Percentiles rank a stretch among this genome's conserved stretches.
These are phyloP conservation scores for Hyphopichia burtonii DNA, from an alignment of 1,139 yeast genomes.

Conservation along the genomic window DNA sequence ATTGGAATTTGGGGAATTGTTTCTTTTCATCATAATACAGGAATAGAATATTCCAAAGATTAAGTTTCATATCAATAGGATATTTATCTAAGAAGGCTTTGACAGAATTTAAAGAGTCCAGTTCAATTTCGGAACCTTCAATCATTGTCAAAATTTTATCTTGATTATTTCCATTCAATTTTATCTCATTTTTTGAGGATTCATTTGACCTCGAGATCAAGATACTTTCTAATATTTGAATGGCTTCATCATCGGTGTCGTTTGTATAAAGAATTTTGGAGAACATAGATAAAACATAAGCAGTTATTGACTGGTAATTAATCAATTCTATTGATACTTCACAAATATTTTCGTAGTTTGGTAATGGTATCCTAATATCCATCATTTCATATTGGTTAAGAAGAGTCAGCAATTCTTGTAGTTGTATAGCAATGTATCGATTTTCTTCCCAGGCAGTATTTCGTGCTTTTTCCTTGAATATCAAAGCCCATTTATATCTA, in stretches of 20 bases:
- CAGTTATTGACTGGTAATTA: slow-evolving; percentile 61
- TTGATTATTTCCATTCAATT: slow-evolving; percentile 1
- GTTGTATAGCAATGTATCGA: slow-evolving; percentile 21
- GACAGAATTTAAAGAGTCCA: slow-evolving; percentile 44
- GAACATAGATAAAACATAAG: slow-evolving; percentile 66
- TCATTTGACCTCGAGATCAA: slow-evolving; percentile 19
- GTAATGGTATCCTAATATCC: slow-evolving; percentile 16
- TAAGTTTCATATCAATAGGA: slow-evolving; percentile 64
- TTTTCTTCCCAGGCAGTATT: slow-evolving; percentile 32
- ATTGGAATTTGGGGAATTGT: slow-evolving; percentile 40
- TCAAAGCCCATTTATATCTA: slow-evolving; percentile 37
- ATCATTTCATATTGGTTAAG: slow-evolving; percentile 5
- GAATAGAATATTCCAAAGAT: slow-evolving; percentile 74
- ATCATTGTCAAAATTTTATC: slow-evolving; percentile 2
- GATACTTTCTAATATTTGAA: slow-evolving; percentile 55
- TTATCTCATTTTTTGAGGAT: slow-evolving; percentile 1
- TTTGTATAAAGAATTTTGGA: slow-evolving; percentile 50
- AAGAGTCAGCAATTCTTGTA: slow-evolving; percentile 20
- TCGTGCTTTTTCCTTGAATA: slow-evolving; percentile 30
- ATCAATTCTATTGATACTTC: slow-evolving; percentile 51
- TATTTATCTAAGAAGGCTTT: slow-evolving; percentile 59
- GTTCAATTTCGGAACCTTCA: slow-evolving; percentile 11
- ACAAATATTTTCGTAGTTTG: slow-evolving; percentile 63
- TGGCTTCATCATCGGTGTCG: slow-evolving; percentile 44
- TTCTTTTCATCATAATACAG: slow-evolving; percentile 52